Evolutionary conservation across 768 basidiomycete genomes (phyloP), one percentile per base, ranked within the genome.

Genomic region (Pleurotus pulmonarius): DNA sequence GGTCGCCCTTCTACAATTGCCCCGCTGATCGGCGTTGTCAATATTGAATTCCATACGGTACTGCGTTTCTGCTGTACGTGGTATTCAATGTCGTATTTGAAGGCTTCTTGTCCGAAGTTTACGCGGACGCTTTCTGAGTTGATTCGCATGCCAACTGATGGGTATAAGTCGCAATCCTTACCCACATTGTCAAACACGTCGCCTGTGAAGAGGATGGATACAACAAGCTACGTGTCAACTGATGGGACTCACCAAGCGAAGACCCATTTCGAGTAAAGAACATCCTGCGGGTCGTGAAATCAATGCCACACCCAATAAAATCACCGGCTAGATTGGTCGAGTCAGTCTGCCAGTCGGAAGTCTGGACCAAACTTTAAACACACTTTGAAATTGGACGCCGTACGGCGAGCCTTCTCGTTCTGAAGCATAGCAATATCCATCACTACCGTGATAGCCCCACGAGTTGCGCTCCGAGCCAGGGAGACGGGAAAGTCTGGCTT

Each of bases 381-480:
- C 68, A 94, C 93, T 85, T 63, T 90, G 87, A 67, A 89, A 98
- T 0, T 81, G 83, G 44, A 87, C 86, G 7, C 91, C 90, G 70
- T 88, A 97, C 13, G 80, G 72, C 46, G 79, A 77, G 25, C 90
- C 92, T 29, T 78, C 83, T 67, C 81, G 85, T 57, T 90, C 86
- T 4, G 84, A 82, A 22, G 88, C 83, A 69, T 90, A 92, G 2
- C 87, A 78, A 56, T 77, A 82, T 4, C 94, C 93, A 64, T 91
- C 92, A 61, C 94, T 92, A n/a, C 89, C 92, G 63, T 94, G 89
- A 67, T 93, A 96, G 52, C 92, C 93, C 90, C 92, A 95, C 4
- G 91, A 94, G 59, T 83, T 81, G 56, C 77, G 73, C 67, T 94
- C 90, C 88, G 88, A 91, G 18, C 93, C 93, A 37, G 94, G 93